phyloP scores from a whole-genome alignment of 257 asterid species.

The Forsythia viridissima region DNA sequence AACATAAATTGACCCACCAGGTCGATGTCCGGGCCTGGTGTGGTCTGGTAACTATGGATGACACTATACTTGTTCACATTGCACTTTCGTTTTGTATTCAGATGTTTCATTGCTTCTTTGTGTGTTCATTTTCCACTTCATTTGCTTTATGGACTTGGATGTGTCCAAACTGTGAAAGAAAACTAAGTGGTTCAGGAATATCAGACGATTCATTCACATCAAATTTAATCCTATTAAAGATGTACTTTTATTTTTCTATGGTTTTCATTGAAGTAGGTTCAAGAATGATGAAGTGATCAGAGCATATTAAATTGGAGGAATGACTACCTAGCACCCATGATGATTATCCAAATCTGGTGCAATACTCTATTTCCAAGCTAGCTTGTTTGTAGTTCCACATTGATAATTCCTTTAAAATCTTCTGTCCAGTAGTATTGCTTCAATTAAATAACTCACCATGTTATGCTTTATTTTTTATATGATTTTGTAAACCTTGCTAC shows the following conservation, averaged over 20 bases:
- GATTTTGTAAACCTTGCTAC: too few relatives aligned
- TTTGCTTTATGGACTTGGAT: not conserved
- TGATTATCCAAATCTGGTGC: slow-evolving; percentile 22
- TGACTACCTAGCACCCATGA: slow-evolving; percentile 6
- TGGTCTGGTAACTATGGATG: too few relatives aligned
- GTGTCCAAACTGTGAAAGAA: not conserved
- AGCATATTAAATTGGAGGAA: slow-evolving; percentile 4
- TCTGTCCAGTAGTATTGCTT: too few relatives aligned
- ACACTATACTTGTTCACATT: not conserved
- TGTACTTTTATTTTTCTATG: not conserved
- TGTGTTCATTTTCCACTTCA: not conserved
- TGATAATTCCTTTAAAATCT: not conserved
- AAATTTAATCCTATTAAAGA: not conserved
- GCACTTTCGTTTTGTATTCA: not conserved
- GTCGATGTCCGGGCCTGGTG: too few relatives aligned
- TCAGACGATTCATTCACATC: not conserved
- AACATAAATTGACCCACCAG: too few relatives aligned
- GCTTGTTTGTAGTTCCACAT: not conserved
- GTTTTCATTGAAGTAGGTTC: slow-evolving; percentile 18
- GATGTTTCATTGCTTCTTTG: not conserved
- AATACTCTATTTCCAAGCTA: not conserved
- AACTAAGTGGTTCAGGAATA: not conserved
- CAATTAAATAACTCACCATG: too few relatives aligned
- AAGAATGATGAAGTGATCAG: slow-evolving; percentile 21
- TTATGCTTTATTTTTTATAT: too few relatives aligned